A percentile compares a stretch with the other conserved stretches of the same genome.
phyloP scores from a whole-genome alignment of 1,139 yeast genomes.

The Kurtzmaniella natalensis region DNA sequence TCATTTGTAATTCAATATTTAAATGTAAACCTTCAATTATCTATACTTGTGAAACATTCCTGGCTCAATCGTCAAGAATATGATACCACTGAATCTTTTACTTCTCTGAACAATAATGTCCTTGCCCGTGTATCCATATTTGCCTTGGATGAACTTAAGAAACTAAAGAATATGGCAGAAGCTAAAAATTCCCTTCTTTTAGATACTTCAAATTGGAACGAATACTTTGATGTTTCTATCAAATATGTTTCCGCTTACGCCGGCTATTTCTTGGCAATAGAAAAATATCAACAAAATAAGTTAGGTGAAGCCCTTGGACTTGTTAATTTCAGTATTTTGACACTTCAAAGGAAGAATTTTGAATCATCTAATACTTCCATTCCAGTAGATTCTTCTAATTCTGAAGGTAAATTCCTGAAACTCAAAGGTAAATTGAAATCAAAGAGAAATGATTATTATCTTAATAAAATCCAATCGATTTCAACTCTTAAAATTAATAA shows the following conservation, averaged over 20 bases:
- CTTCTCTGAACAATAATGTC: constrained; percentile 34
- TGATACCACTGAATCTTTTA: constrained; percentile 23
- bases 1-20: constrained; percentile 25
- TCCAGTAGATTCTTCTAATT: too few relatives aligned
- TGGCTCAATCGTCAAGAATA: constrained; percentile 36
- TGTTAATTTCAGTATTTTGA: constrained; percentile 34
- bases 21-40: constrained; percentile 35
- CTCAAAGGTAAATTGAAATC: constrained; percentile 21
- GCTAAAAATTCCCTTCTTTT: constrained; percentile 9
- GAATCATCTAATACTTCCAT: constrained; percentile 9
- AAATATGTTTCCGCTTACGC: constrained; percentile 40
- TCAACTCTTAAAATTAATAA: constrained; percentile 34
- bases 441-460: constrained; percentile 27
- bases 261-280: constrained; percentile 40
- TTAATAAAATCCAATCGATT: constrained; percentile 31
- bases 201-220: constrained; percentile 27
- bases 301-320: constrained; percentile 43
- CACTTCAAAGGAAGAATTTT: constrained; percentile 33
- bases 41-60: constrained; percentile 36
- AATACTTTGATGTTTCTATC: constrained; percentile 28
- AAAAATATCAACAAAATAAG: constrained; percentile 36
- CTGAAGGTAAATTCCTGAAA: constrained; percentile 5
- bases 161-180: constrained; percentile 10
- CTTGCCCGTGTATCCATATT: constrained; percentile 41
- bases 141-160: constrained; percentile 29